These are phyloP conservation scores for Fusarium sp. DNA, from an alignment of 2,329 filamentous ascomycete species.

Conservation along the genomic window DNA sequence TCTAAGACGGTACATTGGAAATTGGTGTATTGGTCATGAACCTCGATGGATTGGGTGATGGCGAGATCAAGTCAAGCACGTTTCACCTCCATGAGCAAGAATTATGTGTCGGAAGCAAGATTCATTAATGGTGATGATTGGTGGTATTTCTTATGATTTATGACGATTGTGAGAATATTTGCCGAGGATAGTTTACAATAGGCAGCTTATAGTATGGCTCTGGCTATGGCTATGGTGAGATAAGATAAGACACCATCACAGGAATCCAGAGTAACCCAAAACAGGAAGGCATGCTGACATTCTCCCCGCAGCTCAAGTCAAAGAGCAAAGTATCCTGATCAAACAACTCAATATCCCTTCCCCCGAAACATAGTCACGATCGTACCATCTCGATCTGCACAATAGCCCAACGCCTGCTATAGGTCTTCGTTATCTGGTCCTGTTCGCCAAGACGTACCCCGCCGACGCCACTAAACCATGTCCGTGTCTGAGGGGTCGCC, in stretches of 20 bases:
- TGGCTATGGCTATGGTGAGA: not conserved
- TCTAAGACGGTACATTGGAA: not conserved
- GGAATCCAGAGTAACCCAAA: not conserved
- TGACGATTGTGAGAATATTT: no score
- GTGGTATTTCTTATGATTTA: rapidly evolving
- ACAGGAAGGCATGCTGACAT: conserved; percentile 7
- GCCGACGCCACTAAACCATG: not conserved
- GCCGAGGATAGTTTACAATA: not conserved
- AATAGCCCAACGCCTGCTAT: not conserved
- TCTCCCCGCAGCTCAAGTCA: not conserved
- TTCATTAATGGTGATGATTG: not conserved
- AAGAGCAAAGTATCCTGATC: not conserved
- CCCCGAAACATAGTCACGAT: not conserved
- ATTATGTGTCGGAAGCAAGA: no score
- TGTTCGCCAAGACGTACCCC: not conserved
- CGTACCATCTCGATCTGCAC: not conserved
- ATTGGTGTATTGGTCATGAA: not conserved
- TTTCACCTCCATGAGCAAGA: no score
- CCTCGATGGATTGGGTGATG: not conserved
- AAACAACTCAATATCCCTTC: not conserved
- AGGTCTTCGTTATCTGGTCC: not conserved
- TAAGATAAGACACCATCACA: not conserved
- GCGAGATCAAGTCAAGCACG: not conserved
- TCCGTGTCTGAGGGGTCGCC: conserved; percentile 20
- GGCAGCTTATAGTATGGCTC: not conserved